phyloP scores from a whole-genome alignment of 768 basidiomycete genomes.

The Boletellus emodensis region DNA sequence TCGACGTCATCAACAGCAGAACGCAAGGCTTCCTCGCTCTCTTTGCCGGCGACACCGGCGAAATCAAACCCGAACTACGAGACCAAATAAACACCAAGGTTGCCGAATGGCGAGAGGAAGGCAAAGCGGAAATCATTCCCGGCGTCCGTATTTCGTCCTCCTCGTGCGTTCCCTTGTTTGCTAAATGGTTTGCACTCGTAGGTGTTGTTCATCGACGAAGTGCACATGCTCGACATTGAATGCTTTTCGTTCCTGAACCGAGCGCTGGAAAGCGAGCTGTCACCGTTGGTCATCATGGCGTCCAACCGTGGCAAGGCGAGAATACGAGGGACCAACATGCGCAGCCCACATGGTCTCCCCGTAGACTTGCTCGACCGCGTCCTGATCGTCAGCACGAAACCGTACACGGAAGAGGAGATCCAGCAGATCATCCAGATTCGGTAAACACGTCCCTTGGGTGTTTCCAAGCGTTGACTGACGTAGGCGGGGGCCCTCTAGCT shows the following conservation, averaged over 20 bases:
- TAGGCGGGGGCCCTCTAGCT: constrained; percentile 49
- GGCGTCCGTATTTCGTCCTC: constrained; percentile 55
- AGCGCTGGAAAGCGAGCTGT: constrained; percentile 88
- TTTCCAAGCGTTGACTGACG: neutral
- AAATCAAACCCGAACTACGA: constrained; percentile 95
- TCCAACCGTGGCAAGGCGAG: constrained; percentile 93
- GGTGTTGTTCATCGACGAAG: constrained; percentile 99
- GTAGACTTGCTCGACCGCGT: constrained; percentile 93
- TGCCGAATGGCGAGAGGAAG: constrained; percentile 96
- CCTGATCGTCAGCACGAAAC: constrained; percentile 90
- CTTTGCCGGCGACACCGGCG: constrained; percentile 94
- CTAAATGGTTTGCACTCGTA: constrained; percentile 26
- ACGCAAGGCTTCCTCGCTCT: constrained; percentile 98
- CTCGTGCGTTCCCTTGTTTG: neutral
- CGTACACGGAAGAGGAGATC: constrained; percentile 80
- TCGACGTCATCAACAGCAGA: constrained; percentile 97
- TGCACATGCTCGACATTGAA: constrained; percentile 99
- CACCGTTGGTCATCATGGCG: constrained; percentile 97
- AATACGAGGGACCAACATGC: constrained; percentile 93
- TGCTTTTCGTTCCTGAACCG: constrained; percentile 99
- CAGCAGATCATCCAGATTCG: constrained; percentile 91
- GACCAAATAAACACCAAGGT: constrained; percentile 97
- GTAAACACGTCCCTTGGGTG: constrained; percentile 33
- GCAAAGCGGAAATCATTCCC: constrained; percentile 96
- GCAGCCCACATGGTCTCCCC: constrained; percentile 91